Base-by-base conservation (phyloP, 1,284 basidiomycete species). In the Fomitopsis pinicola region DNA sequence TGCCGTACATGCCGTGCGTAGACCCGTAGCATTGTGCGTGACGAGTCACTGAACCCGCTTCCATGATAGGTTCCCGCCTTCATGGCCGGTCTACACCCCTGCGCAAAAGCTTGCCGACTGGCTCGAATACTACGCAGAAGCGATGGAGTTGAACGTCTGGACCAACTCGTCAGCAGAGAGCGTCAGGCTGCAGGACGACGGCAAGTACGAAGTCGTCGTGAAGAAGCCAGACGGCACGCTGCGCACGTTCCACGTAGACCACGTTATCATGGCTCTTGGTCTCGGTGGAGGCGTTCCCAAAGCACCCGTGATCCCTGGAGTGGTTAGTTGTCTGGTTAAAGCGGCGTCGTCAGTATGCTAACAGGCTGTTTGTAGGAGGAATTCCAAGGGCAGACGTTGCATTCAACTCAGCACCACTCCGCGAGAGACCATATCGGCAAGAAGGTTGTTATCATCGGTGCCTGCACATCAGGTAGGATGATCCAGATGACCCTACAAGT, bases 81-180 rank as follows among this genome's bases (percentile, higher is more conserved):
- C 77, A 19, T 89, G 88, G 86, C 85, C 87, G 0, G 80, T 84
- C 0, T 86, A 80, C 66, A 80, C 83, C 0, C 84, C 86, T 1
- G 82, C 84, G 14, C 74, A 72, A n/a, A 83, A 85, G 42, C 42
- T 58, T 7, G 45, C 46, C 9, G 38, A 70, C 14, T 63, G 38
- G 57, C 52, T 61, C 8, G 87, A 90, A 70, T 75, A 74, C 33
- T 91, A 89, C 71, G 87, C 85, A 5, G 78, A 85, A 46, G 72
- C 80, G 1, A 76, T 90, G 66, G 87, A 90, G 65, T 71, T 89
- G 45, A 83, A 87, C 71, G 77, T 86, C 19, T 90, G 88, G 88
- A 84, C 82, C 1, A 81, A 82, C 9, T 77, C 84, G 0, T 80
- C 71, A 5, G 76, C 86, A 9, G 76, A 70, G 1, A 70, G 71